Base-by-base conservation (phyloP, 495 filamentous ascomycete genomes). In the Aspergillus biplanus region DNA sequence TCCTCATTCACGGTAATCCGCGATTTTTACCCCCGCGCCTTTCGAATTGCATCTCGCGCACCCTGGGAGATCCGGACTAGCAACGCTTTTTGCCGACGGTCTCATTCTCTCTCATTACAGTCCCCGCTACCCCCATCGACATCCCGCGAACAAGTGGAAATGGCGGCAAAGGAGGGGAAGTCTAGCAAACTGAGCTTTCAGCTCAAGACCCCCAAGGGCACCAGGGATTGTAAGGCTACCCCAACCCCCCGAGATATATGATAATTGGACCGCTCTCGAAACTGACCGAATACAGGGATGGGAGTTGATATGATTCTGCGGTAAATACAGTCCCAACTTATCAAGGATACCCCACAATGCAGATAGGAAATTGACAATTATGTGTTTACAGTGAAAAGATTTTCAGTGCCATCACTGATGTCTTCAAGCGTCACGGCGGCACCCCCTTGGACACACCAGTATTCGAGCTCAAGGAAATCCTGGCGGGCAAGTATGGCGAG, bases 401-500 rank as follows among this genome's bases (percentile, higher is more conserved):
- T 71, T 94, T 94, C 78, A 83, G 75, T 65, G 89, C 84, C 58
- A 93, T 96, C 74, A 89, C 87, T 63, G 78, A 88, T 60, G 91
- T 96, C 68, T 97, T 97, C 80, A 90, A 92, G 78, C 91, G 90
- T 67, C 91, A 96, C 82, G 92, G 92, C 71, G 92, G 86, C 15
- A 89, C 91, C 52, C 90, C 90, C 62, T 88, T 96, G 62, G 92
- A 96, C 75, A 96, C 92, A 53, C 90, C 90, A 42, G 87, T 92
- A 44, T 92, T 92, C 73, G 90, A 92, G 70, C 82, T 92, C 39
- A 85, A 86, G 65, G 87, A 90, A 61, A 92, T 94, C 64, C 84
- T 96, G 27, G 80, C 91, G 13, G 92, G 91, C 44, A 96, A 96
- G 81, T 96, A 96, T 78, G 93, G 92, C 69, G 92, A 96, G 81